phyloP scores from a whole-genome alignment of 2,329 filamentous ascomycete genomes.

The Mariannaea sp. region DNA sequence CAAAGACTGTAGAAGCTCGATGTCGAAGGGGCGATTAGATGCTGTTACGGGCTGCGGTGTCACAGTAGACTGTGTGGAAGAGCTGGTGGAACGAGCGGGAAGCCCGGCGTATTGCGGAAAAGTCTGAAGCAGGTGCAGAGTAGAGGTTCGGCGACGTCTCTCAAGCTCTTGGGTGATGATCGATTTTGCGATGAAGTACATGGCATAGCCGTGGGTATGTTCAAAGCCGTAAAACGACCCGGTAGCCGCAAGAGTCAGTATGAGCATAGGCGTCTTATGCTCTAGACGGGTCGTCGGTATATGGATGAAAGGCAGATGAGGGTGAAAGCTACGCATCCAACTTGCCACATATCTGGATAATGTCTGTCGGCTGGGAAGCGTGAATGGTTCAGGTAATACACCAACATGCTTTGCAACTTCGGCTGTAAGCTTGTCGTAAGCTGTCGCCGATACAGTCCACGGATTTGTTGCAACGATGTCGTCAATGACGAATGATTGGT shows the following conservation, averaged over 20 bases:
- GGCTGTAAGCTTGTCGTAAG: slow-evolving; percentile 19
- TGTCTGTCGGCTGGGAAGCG: slow-evolving; percentile 53
- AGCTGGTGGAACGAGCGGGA: not conserved
- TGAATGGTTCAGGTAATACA: slow-evolving; percentile 51
- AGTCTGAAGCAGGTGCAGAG: slow-evolving; percentile 32
- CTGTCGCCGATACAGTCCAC: slow-evolving; percentile 21
- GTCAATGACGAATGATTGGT: slow-evolving; percentile 8
- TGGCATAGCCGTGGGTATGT: slow-evolving; percentile 54
- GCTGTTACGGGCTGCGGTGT: not conserved
- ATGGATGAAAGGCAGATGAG: slow-evolving; percentile 57
- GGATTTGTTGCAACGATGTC: slow-evolving; percentile 17
- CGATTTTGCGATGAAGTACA: slow-evolving; percentile 61
- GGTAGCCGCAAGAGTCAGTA: slow-evolving; percentile 56
- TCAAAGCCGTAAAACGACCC: slow-evolving; percentile 56
- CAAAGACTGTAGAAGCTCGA: slow-evolving; percentile 56
- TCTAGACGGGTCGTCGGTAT: slow-evolving; percentile 52
- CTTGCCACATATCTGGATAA: slow-evolving; percentile 55
- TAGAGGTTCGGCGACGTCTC: slow-evolving; percentile 34
- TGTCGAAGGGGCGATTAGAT: slow-evolving; percentile 21
- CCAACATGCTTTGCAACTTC: slow-evolving; percentile 24
- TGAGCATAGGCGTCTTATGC: slow-evolving; percentile 51
- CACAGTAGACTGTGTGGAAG: not conserved
- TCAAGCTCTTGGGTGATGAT: slow-evolving; percentile 58
- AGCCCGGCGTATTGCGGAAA: slow-evolving; percentile 21
- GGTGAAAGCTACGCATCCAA: slow-evolving; percentile 56